Base-by-base conservation (phyloP, 495 filamentous ascomycete species). In the Penicillium nucicola region DNA sequence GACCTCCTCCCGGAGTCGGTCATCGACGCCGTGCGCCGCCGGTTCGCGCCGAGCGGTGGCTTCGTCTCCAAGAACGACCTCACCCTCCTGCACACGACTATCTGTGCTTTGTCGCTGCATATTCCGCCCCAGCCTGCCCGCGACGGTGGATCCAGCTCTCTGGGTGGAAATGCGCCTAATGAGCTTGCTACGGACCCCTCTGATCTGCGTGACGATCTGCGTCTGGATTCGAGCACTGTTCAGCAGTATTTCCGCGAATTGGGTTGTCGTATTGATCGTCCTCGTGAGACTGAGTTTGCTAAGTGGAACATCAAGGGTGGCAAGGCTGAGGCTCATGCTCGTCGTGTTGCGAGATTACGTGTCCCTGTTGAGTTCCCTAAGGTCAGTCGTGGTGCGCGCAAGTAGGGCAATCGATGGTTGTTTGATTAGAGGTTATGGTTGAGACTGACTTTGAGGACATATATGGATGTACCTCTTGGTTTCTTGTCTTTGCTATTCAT, bases 311-410 rank as follows among this genome's bases (percentile, higher is more conserved):
- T 80, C 30, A 75, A 74, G 55, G 69, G 82, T 49, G 77, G 77
- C 12, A 85, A 84, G 63, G 80, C 79, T 4, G 83, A 85, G 59
- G 82, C 80, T 3, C 61, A 69, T 31, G 76, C 78, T 18, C 78
- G 85, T 47, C 77, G 80, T 25, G 58, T 87, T 38, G 92, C 88
- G 13, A 77, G 80, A 48, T 72, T 98, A 55, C 84, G 75, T 52
- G 58, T 96, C 44, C 95, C 95, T 1, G 70, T 96, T 48, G 79
- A 85, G 48, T 96, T 97, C 61, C 93, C 93, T 0, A 87, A 82
- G 71, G 66, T 73, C 52, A 75, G 70, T 48, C 65, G 71, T 45
- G 71, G 71, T 38, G 71, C 66, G 14, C 55, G 60, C 20, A 56
- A 52, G 38, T 70, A 67, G 48, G 32, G 25, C 1, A 28, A 28